Percentiles rank a stretch among this genome's conserved stretches.
Evolutionary conservation across 2,329 filamentous ascomycete genomes (phyloP).

Genomic region (Hortaea werneckii): DNA sequence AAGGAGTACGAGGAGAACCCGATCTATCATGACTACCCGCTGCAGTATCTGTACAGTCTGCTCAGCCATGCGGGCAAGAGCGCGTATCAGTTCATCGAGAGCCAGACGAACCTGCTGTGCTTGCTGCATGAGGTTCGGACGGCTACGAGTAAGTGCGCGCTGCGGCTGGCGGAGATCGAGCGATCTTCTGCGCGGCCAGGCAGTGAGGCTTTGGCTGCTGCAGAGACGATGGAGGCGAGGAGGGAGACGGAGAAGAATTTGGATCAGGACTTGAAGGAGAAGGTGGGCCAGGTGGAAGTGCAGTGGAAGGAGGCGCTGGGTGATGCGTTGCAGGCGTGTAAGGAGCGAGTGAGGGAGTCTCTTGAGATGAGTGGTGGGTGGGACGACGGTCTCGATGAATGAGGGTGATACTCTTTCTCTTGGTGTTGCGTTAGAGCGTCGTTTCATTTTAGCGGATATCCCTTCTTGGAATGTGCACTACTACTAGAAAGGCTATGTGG

Average conservation of each 20-base stretch:
- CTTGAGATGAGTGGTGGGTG: constrained; percentile 72
- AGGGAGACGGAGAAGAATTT: constrained; percentile 58
- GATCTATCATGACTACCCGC: constrained; percentile 64
- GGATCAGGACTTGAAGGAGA: constrained; percentile 84
- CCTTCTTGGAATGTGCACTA: no score
- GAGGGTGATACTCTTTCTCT: not conserved
- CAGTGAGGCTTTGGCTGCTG: constrained; percentile 10
- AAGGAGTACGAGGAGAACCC: constrained; percentile 81
- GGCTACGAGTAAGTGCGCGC: constrained; percentile 59
- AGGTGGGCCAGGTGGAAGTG: constrained; percentile 79
- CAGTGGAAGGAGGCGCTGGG: constrained; percentile 88
- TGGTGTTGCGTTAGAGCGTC: not conserved
- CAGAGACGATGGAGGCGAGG: constrained; percentile 36
- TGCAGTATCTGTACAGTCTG: constrained; percentile 83
- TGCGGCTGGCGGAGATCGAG: constrained; percentile 57
- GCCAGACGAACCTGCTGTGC: constrained; percentile 82
- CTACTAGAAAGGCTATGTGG: no score
- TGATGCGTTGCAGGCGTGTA: constrained; percentile 60
- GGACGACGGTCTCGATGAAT: constrained; percentile 52
- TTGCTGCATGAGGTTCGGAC: constrained; percentile 84
- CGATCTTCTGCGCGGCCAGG: constrained; percentile 27
- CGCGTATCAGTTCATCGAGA: constrained; percentile 94
- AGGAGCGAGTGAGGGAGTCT: constrained; percentile 62
- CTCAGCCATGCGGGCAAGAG: constrained; percentile 82
- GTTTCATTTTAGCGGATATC: no score